These are phyloP conservation scores for Penicillium odoratum DNA, from an alignment of 495 filamentous ascomycete species.

Conservation along the genomic window DNA sequence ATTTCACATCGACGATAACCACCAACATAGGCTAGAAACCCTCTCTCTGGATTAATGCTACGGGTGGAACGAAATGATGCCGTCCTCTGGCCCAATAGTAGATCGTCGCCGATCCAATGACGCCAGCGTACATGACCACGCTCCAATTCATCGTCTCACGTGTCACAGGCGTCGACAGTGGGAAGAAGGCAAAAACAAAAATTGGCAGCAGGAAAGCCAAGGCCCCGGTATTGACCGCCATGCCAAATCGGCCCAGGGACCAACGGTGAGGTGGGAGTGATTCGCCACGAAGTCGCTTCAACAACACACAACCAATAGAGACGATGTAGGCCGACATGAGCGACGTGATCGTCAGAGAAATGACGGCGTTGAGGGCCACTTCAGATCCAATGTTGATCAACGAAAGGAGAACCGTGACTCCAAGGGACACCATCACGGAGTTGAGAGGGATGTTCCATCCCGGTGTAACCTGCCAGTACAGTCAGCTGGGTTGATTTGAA, in stretches of 20 bases:
- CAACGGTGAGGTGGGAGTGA: conserved; percentile 47
- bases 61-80: conserved; percentile 45
- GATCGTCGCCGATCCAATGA: conserved; percentile 43
- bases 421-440: conserved; percentile 47
- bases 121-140: conserved; percentile 46
- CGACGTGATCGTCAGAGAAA: conserved; percentile 45
- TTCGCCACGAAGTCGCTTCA: conserved; percentile 44
- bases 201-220: conserved; percentile 43
- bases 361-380: conserved; percentile 47
- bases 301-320: conserved; percentile 46
- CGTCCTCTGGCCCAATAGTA: conserved; percentile 47
- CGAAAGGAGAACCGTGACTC: conserved; percentile 47
- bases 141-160: conserved; percentile 51
- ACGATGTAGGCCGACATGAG: conserved; percentile 52
- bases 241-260: conserved; percentile 49
- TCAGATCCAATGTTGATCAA: conserved; percentile 55
- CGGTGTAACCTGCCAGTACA: conserved; percentile 40
- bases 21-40: neutral
- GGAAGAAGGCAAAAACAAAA: conserved; percentile 58
- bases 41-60: conserved; percentile 46
- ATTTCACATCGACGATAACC: too few species aligned
- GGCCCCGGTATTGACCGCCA: conserved; percentile 46
- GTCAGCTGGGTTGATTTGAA: conserved; percentile 7
- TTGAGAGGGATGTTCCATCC: conserved; percentile 54
- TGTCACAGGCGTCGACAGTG: conserved; percentile 41